Evolutionary conservation across 257 asterid species (phyloP).

Genomic region (Haberlea rhodopensis): DNA sequence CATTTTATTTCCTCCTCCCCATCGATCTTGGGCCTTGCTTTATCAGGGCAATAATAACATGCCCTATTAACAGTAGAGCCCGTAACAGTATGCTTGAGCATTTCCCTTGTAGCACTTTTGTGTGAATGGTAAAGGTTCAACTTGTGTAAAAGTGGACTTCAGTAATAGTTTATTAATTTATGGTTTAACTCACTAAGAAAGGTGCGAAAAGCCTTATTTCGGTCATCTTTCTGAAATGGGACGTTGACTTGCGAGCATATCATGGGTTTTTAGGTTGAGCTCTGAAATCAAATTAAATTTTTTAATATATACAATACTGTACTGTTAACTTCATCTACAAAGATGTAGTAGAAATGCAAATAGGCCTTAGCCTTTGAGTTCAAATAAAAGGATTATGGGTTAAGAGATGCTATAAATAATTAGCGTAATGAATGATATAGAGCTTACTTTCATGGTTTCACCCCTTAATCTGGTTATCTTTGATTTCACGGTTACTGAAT

Average conservation of each 20-base stretch:
- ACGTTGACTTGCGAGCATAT: not conserved
- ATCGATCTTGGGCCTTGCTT: too few species aligned
- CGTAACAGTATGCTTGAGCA: not conserved
- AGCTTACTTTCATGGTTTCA: not conserved
- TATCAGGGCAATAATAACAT: too few species aligned
- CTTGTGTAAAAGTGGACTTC: not conserved
- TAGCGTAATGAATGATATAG: not conserved
- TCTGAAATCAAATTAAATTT: too few species aligned
- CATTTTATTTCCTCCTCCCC: too few species aligned
- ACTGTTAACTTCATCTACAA: too few species aligned
- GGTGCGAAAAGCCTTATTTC: not conserved
- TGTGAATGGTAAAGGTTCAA: not conserved
- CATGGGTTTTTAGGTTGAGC: not conserved
- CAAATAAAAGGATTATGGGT: not conserved
- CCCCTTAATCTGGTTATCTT: conserved; percentile 5
- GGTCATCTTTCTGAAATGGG: not conserved
- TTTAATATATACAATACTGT: too few species aligned
- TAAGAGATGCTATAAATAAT: conserved; percentile 5
- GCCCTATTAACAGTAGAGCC: too few species aligned
- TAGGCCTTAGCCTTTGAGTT: not conserved
- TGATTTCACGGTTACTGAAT: not conserved
- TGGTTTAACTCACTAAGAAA: not conserved
- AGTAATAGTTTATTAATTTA: not conserved
- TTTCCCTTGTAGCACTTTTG: not conserved
- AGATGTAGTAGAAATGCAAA: too few species aligned